Evolutionary conservation across 2,329 filamentous ascomycete species (phyloP).

Genomic region (Piedraia hortae): DNA sequence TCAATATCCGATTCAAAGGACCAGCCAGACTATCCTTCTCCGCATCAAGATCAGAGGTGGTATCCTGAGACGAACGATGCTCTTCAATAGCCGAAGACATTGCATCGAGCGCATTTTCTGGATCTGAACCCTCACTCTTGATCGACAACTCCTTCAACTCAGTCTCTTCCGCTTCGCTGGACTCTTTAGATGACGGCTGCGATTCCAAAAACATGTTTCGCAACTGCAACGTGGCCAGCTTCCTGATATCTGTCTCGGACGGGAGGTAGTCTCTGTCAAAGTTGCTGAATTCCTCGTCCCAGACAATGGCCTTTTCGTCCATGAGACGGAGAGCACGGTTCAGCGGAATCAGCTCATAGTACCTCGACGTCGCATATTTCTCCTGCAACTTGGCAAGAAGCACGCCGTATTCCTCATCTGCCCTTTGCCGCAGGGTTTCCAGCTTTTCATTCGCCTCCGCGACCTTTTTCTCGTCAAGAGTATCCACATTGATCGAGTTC

Average conservation of each 20-base stretch:
- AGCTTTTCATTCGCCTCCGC: constrained; percentile 62
- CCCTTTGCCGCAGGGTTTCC: constrained; percentile 47
- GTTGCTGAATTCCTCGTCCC: constrained; percentile 70
- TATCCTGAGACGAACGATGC: constrained; percentile 15
- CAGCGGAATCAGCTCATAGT: constrained; percentile 87
- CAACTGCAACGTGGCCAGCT: constrained; percentile 72
- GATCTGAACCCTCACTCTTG: too few species aligned
- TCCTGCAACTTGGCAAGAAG: constrained; percentile 58
- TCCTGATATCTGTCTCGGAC: constrained; percentile 81
- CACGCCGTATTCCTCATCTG: constrained; percentile 53
- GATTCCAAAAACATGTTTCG: constrained; percentile 89
- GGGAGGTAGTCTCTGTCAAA: constrained; percentile 86
- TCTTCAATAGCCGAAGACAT: constrained; percentile 38
- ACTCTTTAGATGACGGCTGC: constrained; percentile 25
- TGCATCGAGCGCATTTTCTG: constrained; percentile 37
- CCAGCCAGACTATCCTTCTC: neutral
- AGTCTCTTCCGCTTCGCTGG: constrained; percentile 31
- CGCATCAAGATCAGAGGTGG: constrained; percentile 3
- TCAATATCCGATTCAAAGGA: constrained; percentile 5
- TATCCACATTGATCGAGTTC: constrained; percentile 72
- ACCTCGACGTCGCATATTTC: constrained; percentile 77
- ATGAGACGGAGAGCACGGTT: constrained; percentile 72
- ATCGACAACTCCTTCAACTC: constrained; percentile 20
- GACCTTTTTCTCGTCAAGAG: constrained; percentile 61
- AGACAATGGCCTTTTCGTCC: constrained; percentile 75